Evolutionary conservation across 75 land plant species (phyloP).

Genomic region (Azolla pinnata): DNA sequence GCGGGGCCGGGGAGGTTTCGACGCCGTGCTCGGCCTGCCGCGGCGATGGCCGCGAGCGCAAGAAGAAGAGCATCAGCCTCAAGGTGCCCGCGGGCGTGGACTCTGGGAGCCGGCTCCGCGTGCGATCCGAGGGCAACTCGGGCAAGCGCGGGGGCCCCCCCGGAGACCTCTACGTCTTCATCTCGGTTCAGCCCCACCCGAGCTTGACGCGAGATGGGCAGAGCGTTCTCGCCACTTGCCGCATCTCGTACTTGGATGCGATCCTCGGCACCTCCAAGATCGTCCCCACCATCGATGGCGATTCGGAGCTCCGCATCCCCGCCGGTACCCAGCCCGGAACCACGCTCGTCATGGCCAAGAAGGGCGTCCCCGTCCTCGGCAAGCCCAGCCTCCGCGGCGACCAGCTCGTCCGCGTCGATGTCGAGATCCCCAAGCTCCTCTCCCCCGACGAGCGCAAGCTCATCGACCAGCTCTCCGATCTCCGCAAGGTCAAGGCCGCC

Average conservation of each 20-base stretch:
- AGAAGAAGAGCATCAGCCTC: constrained; percentile 22
- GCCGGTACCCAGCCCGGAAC: constrained; percentile 35
- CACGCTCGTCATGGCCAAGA: constrained; percentile 29
- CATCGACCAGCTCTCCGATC: constrained; percentile 25
- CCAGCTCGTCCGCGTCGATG: constrained; percentile 25
- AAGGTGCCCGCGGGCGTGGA: constrained; percentile 37
- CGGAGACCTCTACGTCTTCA: constrained; percentile 33
- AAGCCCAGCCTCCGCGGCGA: constrained; percentile 32
- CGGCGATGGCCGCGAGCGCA: constrained; percentile 28
- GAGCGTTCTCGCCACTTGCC: constrained; percentile 17
- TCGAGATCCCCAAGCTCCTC: constrained; percentile 28
- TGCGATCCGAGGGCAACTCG: constrained; percentile 31
- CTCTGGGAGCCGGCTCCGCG: constrained; percentile 31
- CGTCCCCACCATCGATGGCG: constrained; percentile 32
- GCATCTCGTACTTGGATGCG: constrained; percentile 26
- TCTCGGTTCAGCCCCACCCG: constrained; percentile 22
- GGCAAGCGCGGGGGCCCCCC: constrained; percentile 30
- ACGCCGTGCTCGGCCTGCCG: constrained; percentile 23
- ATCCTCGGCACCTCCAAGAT: constrained; percentile 27
- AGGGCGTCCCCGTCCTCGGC: constrained; percentile 29
- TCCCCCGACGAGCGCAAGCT: constrained; percentile 25
- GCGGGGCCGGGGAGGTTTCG: constrained; percentile 1
- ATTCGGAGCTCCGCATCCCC: constrained; percentile 25
- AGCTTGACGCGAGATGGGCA: constrained; percentile 26
- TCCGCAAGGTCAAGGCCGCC: constrained; percentile 14